Base-by-base conservation (phyloP, 371 early-diverging fungal genomes). In the Mortierella sp. region DNA sequence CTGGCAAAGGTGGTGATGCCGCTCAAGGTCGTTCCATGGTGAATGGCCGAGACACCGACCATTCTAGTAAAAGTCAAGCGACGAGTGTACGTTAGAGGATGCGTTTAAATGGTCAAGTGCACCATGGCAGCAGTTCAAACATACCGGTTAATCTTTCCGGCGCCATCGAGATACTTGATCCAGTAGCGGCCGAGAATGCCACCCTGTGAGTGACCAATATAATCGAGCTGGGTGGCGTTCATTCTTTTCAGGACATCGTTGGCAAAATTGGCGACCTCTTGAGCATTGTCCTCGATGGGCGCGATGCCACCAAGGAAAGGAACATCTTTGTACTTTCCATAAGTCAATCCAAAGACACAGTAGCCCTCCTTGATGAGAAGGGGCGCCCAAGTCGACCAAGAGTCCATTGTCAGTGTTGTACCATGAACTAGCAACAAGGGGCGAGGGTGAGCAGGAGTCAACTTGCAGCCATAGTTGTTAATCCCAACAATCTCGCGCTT, bases 341-440 rank as follows among this genome's bases (percentile, higher is more conserved):
- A 83, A 6, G 86, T 86, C 70, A 80, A 40, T 0, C 80, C 79
- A 77, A 86, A 86, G 69, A 86, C 86, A 53, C 86, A 86, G 73
- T 86, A 86, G 5, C 86, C 85, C 19, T 80, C 46, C 3, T 55
- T 51, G 46, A 78, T 75, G 70, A 85, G 46, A 19, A 50, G 21
- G 1, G 85, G 85, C 0, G 76, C 78, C 37, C 81, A 78, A 5
- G 73, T 53, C 57, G 67, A 78, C 85, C 85, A 85, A 5, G 85
- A 85, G 11, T 85, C 78, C 4, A 51, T 28, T 4, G 78, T 85
- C 26, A 85, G 55, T 50, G 78, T 53, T 3, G 85, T 85, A 0
- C 81, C 78, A 55, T 85, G 85, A 44, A 85, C 85, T 1, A 85
- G 59, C 5, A 85, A 48, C 50, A 85, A 26, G 16, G 85, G 81